These are phyloP conservation scores for Tranzscheliella williamsii DNA, from an alignment of 1,284 basidiomycete genomes.

Conservation along the genomic window DNA sequence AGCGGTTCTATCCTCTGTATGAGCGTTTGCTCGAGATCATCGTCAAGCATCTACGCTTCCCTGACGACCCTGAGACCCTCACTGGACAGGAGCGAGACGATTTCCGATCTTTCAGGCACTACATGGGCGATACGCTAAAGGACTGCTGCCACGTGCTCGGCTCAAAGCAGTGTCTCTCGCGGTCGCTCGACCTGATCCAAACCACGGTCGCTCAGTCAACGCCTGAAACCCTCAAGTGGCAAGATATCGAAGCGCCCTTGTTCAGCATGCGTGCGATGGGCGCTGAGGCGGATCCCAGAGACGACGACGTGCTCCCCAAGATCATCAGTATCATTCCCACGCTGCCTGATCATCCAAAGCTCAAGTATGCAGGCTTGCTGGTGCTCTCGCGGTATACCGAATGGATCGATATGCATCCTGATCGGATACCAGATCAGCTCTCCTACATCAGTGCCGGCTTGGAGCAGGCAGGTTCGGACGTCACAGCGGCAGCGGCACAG, in stretches of 20 bases:
- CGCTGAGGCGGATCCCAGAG: conserved; percentile 81
- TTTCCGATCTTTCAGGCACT: conserved; percentile 92
- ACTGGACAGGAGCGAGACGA: conserved; percentile 86
- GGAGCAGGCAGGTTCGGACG: conserved; percentile 66
- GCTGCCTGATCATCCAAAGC: conserved; percentile 84
- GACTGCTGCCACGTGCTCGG: conserved; percentile 96
- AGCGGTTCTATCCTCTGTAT: conserved; percentile 77
- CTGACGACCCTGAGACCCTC: conserved; percentile 70
- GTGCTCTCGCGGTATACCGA: conserved; percentile 95
- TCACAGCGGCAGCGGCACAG: conserved; percentile 90
- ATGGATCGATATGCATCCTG: conserved; percentile 89
- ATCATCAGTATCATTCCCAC: conserved; percentile 93
- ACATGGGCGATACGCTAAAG: conserved; percentile 98
- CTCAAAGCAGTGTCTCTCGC: conserved; percentile 78
- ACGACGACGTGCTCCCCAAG: conserved; percentile 84
- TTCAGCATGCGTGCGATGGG: conserved; percentile 99
- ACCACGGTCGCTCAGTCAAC: conserved; percentile 68
- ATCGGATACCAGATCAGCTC: conserved; percentile 82
- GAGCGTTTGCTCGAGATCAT: conserved; percentile 81
- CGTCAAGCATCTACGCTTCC: conserved; percentile 90
- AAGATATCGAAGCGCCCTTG: conserved; percentile 94
- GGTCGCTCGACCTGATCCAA: conserved; percentile 80
- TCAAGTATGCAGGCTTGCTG: conserved; percentile 91
- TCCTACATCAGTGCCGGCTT: conserved; percentile 92
- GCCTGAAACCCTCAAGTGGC: conserved; percentile 69